Conservation (phyloP, 2,329 filamentous ascomycete genomes). For the Diaporthe capsici region DNA sequence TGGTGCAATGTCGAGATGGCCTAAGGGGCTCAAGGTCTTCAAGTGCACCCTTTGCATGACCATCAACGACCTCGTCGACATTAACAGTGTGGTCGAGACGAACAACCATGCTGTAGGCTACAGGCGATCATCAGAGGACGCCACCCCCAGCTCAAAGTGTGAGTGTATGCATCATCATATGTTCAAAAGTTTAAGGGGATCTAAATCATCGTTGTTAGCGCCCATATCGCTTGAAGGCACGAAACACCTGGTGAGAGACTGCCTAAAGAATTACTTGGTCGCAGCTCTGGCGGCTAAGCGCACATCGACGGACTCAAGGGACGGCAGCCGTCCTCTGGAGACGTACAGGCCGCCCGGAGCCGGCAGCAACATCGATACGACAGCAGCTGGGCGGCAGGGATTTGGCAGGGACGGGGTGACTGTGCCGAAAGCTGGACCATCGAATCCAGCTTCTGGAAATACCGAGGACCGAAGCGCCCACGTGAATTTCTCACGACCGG, state of each 20-base stretch:
- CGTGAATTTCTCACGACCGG: conserved; percentile 28
- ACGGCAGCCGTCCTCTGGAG: conserved; percentile 32
- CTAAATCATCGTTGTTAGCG: conserved; percentile 30
- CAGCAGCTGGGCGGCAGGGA: not conserved
- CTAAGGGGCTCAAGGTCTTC: conserved; percentile 79
- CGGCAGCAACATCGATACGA: conserved; percentile 3
- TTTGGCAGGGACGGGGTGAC: conserved; percentile 13
- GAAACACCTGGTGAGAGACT: conserved; percentile 61
- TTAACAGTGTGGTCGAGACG: conserved; percentile 33
- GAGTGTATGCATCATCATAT: conserved; percentile 15
- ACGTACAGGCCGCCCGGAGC: conserved; percentile 4
- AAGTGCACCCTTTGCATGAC: conserved; percentile 88
- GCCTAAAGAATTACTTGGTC: conserved; percentile 56
- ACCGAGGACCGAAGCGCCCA: conserved; percentile 49
- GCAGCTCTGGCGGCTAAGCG: conserved; percentile 45
- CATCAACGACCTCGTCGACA: conserved; percentile 79
- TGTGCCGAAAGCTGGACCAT: conserved; percentile 32
- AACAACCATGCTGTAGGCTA: conserved; percentile 29
- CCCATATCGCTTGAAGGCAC: conserved; percentile 73
- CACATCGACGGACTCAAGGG: conserved; percentile 32
- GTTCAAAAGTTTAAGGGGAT: not conserved
- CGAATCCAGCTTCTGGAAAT: conserved; percentile 12
- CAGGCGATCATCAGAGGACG: conserved; percentile 42
- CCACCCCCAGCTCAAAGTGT: conserved; percentile 39
- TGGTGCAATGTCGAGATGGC: conserved; percentile 84